Conservation (phyloP, 208 protist species). For the Leptomonas pyrrhocoris region DNA sequence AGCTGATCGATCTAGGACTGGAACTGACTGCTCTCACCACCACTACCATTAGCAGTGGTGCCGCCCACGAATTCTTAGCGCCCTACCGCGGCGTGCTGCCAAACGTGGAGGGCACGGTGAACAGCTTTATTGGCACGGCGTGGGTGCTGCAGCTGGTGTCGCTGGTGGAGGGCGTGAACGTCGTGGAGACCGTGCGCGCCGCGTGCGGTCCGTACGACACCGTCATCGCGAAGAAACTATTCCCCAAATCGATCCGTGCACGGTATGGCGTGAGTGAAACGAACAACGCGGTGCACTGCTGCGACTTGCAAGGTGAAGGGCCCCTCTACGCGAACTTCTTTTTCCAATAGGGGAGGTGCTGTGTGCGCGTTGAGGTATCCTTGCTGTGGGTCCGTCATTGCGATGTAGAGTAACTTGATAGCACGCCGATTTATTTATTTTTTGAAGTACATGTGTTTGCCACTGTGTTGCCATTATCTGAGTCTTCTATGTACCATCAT, state of each 20-base stretch:
- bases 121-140: constrained; percentile 56
- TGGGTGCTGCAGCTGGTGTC: constrained; percentile 86
- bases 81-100: constrained; percentile 84
- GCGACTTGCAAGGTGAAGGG: constrained; percentile 93
- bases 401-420: too few relatives aligned
- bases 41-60: constrained; percentile 52
- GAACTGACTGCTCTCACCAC: constrained; percentile 68
- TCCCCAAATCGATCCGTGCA: constrained; percentile 87
- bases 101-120: constrained; percentile 50
- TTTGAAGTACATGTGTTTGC: too few relatives aligned
- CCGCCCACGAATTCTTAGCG: constrained; percentile 60
- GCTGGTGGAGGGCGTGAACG: constrained; percentile 39
- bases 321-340: constrained; percentile 83
- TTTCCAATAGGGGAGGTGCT: constrained; percentile 40
- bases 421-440: too few relatives aligned
- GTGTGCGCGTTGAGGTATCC: neutral
- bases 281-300: constrained; percentile 95
- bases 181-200: constrained; percentile 59
- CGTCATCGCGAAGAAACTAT: constrained; percentile 82
- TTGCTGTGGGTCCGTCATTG: too few relatives aligned
- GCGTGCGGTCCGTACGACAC: constrained; percentile 85
- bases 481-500: too few relatives aligned
- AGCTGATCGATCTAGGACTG: constrained; percentile 61
- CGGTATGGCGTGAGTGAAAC: constrained; percentile 80
- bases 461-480: too few relatives aligned